Evolutionary conservation across 176 grass and related monocot species (phyloP).

Genomic region (Bolboschoenus planiculmis): DNA sequence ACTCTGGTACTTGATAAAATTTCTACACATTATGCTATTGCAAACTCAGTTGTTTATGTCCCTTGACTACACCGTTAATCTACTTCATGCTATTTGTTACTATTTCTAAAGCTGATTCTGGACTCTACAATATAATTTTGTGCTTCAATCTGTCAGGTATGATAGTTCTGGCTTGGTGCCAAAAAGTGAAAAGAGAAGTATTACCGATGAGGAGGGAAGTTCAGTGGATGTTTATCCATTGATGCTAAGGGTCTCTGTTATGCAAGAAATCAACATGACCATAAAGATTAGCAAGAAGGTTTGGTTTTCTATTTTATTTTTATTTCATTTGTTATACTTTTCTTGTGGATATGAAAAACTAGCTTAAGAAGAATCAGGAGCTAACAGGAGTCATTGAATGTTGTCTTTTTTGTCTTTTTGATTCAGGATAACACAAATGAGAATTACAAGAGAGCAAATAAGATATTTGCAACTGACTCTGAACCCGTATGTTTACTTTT

Average conservation of each 20-base stretch:
- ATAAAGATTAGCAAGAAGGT: constrained; percentile 96
- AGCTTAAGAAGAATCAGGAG: background rate
- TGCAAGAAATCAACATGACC: constrained; percentile 66
- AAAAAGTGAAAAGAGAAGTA: constrained; percentile 9
- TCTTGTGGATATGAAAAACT: constrained; percentile 14
- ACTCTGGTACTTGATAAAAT: background rate
- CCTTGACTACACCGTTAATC: background rate
- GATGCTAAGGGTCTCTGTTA: constrained; percentile 75
- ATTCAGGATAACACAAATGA: constrained; percentile 88
- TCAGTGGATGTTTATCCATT: constrained; percentile 70
- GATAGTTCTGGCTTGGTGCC: constrained; percentile 10
- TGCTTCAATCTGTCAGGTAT: constrained; percentile 8
- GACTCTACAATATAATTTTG: background rate
- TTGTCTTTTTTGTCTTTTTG: constrained; percentile 14
- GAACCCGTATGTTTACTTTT: constrained; percentile 69
- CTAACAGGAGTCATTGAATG: background rate
- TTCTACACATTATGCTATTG: background rate
- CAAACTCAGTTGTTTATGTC: background rate
- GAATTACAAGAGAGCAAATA: constrained; percentile 82
- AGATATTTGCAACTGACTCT: constrained; percentile 72
- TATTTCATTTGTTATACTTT: background rate
- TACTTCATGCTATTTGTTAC: background rate
- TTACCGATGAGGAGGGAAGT: constrained; percentile 2
- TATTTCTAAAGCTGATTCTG: background rate
- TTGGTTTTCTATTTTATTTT: constrained; percentile 1